Conservation (phyloP, 768 basidiomycete genomes). For the Lactarius sanguifluus region DNA sequence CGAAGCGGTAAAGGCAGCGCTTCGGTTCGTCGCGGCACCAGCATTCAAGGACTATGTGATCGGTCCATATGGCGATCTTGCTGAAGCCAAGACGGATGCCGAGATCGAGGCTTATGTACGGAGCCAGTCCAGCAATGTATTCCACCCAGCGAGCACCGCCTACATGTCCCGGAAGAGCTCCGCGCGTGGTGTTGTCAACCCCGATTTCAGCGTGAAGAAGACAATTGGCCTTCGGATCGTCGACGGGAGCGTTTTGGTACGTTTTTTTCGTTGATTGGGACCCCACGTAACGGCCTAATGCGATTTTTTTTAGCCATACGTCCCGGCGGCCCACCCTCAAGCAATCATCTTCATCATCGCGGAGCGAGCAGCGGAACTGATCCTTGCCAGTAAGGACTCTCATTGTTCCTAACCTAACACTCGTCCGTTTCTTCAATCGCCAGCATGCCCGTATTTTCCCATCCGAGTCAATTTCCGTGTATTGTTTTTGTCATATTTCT, state of each 20-base stretch:
- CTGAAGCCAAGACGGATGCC: conserved; percentile 22
- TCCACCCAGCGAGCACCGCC: conserved; percentile 40
- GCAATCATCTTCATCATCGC: conserved; percentile 22
- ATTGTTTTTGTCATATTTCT: too few relatives aligned
- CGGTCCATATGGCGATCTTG: conserved; percentile 1
- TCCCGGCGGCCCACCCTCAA: conserved; percentile 21
- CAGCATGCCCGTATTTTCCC: too few relatives aligned
- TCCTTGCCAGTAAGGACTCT: not conserved
- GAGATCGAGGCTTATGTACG: conserved; percentile 30
- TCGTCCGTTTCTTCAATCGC: too few relatives aligned
- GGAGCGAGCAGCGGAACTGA: conserved; percentile 27
- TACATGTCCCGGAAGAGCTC: conserved; percentile 42
- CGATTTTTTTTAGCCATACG: conserved; percentile 17
- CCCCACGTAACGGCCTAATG: not conserved
- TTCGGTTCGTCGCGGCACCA: conserved; percentile 2
- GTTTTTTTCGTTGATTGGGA: not conserved
- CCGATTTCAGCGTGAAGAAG: conserved; percentile 46
- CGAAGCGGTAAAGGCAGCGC: conserved; percentile 6
- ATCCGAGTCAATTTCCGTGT: too few relatives aligned
- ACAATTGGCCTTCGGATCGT: conserved; percentile 42
- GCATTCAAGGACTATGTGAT: conserved; percentile 13
- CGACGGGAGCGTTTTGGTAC: conserved; percentile 32
- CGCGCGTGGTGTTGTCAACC: conserved; percentile 44
- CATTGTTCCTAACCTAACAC: too few relatives aligned
- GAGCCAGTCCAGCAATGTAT: conserved; percentile 27